These are phyloP conservation scores for Sporothrix humicola DNA, from an alignment of 2,329 filamentous ascomycete genomes.

Conservation along the genomic window DNA sequence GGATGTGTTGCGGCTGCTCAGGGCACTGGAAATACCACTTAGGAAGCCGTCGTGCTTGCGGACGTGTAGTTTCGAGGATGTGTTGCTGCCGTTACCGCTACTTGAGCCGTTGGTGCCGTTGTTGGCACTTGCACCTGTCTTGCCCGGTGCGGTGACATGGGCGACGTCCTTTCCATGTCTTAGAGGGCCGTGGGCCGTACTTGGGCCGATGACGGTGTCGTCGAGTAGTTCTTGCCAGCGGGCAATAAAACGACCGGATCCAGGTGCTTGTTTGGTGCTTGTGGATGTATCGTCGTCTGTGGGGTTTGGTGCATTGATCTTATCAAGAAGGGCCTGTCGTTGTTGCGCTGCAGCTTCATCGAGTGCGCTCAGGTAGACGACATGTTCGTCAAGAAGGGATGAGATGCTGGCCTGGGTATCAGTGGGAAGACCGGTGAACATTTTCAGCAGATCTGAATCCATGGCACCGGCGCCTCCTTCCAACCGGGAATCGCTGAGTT, in stretches of 20 bases:
- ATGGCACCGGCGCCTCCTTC: conserved; percentile 50
- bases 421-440: conserved; percentile 55
- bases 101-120: not conserved
- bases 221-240: conserved; percentile 76
- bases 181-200: conserved; percentile 56
- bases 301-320: conserved; percentile 39
- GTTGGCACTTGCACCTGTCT: conserved; percentile 44
- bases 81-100: not conserved
- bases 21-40: conserved; percentile 28
- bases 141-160: conserved; percentile 39
- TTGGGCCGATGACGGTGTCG: conserved; percentile 66
- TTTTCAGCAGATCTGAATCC: conserved; percentile 47
- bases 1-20: conserved; percentile 29
- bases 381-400: conserved; percentile 63
- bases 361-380: conserved; percentile 63
- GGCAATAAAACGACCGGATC: conserved; percentile 73
- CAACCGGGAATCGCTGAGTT: conserved; percentile 16
- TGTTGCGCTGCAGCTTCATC: conserved; percentile 59
- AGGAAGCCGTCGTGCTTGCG: conserved; percentile 25
- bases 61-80: not conserved
- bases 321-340: conserved; percentile 62
- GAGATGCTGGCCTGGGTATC: conserved; percentile 55
- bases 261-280: conserved; percentile 46
- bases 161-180: conserved; percentile 61
- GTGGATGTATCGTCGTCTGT: not conserved